Base-by-base conservation (phyloP, 495 filamentous ascomycete genomes). In the Penicillium salamii region DNA sequence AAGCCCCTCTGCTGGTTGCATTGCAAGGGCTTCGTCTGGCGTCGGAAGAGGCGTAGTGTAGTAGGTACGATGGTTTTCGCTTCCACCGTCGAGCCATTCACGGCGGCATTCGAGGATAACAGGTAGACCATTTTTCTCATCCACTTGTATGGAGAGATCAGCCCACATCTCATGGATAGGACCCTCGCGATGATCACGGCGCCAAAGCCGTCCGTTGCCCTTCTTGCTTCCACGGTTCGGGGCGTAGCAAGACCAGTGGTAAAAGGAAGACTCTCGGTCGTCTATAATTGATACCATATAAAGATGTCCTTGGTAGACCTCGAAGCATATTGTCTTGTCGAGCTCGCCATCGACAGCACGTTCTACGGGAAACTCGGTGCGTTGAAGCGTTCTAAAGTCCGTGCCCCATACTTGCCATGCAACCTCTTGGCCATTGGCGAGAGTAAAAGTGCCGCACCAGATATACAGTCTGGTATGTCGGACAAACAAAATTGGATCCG, bases 101-200 rank as follows among this genome's bases (percentile, higher is more conserved):
- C 82, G 82, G 6, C 88, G 78, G 38, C 81, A 78, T 65, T 92
- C 88, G 7, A 88, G 59, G 34, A 89, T 86, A 36, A 78, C 72
- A 13, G 87, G 67, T 38, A 75, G 60, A 0, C 79, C 78, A 1
- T 79, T 83, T 8, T 59, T 54, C 52, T 91, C 85, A 47, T 90
- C 84, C 37, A 69, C 72, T 18, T 83, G 76, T 1, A 91, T 66
- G 2, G 76, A 78, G 5, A 91, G 68, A 47, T 84, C 80, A 0
- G 81, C 84, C 86, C 87, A 91, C 14, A 84, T 76, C 57, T 91
- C 86, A 54, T 90, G 84, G 47, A 91, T 84, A 3, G 87, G 84
- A 0, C 88, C 88, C 57, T 91, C 88, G 7, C 64, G 67, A 50
- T 90, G 84, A 43, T 84, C 69, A 36, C 88, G 78, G 24, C 88